Evolutionary conservation across 148 eudicot genomes (phyloP), one percentile per base, ranked within the genome.

Genomic region (Rhododendron mucronatum): DNA sequence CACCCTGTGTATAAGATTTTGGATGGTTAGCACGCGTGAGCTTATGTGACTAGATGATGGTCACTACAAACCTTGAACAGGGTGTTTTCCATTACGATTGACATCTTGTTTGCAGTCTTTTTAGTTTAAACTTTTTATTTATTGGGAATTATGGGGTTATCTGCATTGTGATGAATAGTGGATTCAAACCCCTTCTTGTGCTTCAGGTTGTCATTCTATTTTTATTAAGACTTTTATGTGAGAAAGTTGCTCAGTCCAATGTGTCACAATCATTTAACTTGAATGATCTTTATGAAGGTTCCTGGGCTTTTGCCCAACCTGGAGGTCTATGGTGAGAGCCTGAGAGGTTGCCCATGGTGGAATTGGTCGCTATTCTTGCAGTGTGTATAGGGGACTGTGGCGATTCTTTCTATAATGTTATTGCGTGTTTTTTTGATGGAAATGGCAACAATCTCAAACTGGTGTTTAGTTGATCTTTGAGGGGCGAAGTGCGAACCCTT

Each of bases 241-340:
- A 82, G 91, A 89, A 88, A 87, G 73, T 88, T 92, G 90, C 88
- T 88, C 85, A 73, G 87, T 86, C 82, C 90, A 88, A 84, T 86
- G 88, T 91, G 92, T 90, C 84, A 84, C 83, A 84, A 78, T 90
- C 85, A 90, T 89, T 92, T 93, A 94, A 91, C 93, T 91, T 90
- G 91, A 89, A 91, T 94, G 93, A 82, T 94, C 92, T 94, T 94
- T 90, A 90, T 94, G 96, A 94, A 94, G 96, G 96, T 94, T 94
- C 88, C 88, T 90, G 90, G 94, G 96, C 92, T 87, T 90, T 92
- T 94, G 94, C 96, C 94, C 92, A 90, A 91, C 93, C 93, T 91
- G 96, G 93, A 88, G 96, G 93, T 91, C 94, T 92, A 83, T 93
- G 96, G 94, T 93, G 96, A 89, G 45, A 41, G 45, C 45, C 45